These are phyloP conservation scores for Moricandia moricandioides DNA, from an alignment of 345 rosid genomes.

Conservation along the genomic window DNA sequence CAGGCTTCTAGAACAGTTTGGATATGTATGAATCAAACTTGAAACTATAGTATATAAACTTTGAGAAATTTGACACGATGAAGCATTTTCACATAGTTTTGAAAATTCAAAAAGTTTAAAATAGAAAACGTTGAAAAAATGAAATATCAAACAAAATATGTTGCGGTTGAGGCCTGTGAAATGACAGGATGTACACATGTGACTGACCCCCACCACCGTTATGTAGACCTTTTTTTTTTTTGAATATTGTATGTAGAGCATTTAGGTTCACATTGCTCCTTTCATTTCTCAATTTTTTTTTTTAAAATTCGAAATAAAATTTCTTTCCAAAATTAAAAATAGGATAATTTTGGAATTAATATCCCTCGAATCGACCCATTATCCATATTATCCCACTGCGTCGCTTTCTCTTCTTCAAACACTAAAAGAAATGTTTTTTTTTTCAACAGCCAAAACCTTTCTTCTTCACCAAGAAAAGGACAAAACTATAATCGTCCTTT, in stretches of 20 bases:
- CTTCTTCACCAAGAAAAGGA: conserved; percentile 20
- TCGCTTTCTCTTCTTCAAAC: conserved; percentile 1
- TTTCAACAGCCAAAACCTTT: conserved; percentile 5
- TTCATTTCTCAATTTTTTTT: neutral
- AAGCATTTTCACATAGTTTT: neutral
- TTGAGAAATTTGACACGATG: neutral
- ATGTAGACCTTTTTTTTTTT: neutral
- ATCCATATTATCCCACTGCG: neutral
- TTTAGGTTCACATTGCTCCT: conserved; percentile 16
- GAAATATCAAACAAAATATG: neutral
- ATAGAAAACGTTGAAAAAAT: neutral
- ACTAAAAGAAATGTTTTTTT: neutral
- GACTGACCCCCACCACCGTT: conserved; percentile 30
- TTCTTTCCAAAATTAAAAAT: neutral
- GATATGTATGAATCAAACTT: too few species aligned
- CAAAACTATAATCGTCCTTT: neutral
- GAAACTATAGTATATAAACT: too few species aligned
- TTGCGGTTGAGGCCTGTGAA: conserved; percentile 20
- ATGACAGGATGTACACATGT: conserved; percentile 36
- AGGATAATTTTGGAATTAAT: neutral
- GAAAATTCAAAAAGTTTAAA: neutral
- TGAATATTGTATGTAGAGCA: neutral
- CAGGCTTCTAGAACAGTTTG: too few species aligned
- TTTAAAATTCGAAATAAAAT: neutral
- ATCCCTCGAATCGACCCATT: neutral